Evolutionary conservation across 2,329 filamentous ascomycete species (phyloP).

Genomic region (Calonectria naviculata): DNA sequence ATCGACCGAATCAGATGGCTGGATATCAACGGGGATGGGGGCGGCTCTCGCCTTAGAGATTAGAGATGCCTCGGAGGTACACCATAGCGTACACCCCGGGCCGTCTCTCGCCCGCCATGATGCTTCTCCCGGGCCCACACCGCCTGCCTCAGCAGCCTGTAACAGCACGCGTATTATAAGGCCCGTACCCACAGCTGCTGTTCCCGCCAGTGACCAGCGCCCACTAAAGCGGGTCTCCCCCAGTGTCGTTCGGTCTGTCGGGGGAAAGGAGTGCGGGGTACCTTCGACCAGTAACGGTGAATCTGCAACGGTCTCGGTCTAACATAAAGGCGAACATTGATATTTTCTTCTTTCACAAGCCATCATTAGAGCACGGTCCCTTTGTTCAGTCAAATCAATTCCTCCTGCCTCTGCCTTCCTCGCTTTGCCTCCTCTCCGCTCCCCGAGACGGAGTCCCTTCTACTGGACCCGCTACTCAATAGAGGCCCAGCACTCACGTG

Average conservation of each 20-base stretch:
- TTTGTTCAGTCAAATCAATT: neutral
- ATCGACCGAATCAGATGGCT: neutral
- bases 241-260: conserved; percentile 36
- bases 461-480: neutral
- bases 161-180: conserved; percentile 33
- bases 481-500: conserved; percentile 2
- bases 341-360: neutral
- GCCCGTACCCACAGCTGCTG: neutral
- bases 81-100: neutral
- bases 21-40: neutral
- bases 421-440: conserved; percentile 11
- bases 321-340: conserved; percentile 8
- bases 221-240: conserved; percentile 5
- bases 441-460: neutral
- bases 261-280: conserved; percentile 39
- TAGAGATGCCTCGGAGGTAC: conserved; percentile 18
- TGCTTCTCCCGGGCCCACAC: conserved; percentile 22
- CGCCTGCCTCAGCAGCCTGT: conserved; percentile 29
- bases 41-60: conserved; percentile 5
- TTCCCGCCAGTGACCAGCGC: conserved; percentile 1
- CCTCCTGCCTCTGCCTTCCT: neutral
- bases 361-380: neutral
- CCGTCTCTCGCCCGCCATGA: neutral
- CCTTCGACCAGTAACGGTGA: neutral
- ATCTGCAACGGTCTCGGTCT: conserved; percentile 27